Conservation (phyloP, 2,329 filamentous ascomycete species). For the Claviceps sp. region DNA sequence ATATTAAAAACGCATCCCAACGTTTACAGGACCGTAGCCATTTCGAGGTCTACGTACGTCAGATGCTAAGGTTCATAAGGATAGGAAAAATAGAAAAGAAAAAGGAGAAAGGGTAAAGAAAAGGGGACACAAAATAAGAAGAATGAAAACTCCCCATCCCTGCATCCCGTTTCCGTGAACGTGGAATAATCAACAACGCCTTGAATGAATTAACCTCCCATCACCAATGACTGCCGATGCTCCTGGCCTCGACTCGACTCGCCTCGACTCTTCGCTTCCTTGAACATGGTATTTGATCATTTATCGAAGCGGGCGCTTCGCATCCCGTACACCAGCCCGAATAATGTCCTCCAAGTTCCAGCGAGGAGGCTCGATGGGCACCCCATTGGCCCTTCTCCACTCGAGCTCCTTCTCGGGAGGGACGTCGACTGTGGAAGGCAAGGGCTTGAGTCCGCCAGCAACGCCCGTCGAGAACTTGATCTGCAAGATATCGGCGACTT, state of each 20-base stretch:
- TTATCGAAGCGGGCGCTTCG: slow-evolving; percentile 58
- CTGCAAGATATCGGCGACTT: slow-evolving; percentile 82
- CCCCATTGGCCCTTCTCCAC: slow-evolving; percentile 45
- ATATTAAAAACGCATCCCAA: neutral
- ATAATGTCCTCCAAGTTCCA: slow-evolving; percentile 81
- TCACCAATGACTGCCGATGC: neutral
- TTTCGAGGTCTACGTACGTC: slow-evolving; percentile 6
- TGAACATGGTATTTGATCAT: neutral
- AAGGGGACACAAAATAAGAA: neutral
- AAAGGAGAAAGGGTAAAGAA: neutral
- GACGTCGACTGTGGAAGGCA: slow-evolving; percentile 57
- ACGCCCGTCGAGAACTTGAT: slow-evolving; percentile 96
- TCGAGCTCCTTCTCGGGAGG: slow-evolving; percentile 59
- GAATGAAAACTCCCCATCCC: slow-evolving; percentile 8
- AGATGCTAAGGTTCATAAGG: slow-evolving; percentile 7
- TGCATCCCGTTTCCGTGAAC: neutral
- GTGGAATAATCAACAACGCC: neutral
- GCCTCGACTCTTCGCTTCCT: slow-evolving; percentile 2
- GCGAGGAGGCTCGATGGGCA: slow-evolving; percentile 62
- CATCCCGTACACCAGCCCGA: slow-evolving; percentile 58
- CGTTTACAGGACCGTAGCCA: neutral
- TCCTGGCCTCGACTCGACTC: neutral
- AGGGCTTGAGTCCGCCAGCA: slow-evolving; percentile 70
- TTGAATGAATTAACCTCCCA: neutral
- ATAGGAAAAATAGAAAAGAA: neutral